Conservation (phyloP, 805 yeast species). For the Saturnispora diversa region DNA sequence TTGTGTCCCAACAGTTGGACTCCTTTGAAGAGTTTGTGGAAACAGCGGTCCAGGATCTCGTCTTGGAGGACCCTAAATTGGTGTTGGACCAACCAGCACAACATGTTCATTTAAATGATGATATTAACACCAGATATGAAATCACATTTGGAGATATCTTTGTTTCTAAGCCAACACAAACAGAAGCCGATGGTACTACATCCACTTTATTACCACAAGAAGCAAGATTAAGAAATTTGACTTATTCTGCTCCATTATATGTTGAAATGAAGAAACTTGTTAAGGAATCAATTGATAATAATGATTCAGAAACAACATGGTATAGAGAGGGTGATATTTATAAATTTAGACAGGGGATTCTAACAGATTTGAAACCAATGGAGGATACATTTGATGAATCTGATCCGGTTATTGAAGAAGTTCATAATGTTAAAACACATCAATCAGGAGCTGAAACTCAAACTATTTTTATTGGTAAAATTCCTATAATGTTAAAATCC, state of each 20-base stretch:
- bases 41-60: conserved; percentile 92
- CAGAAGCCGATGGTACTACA: conserved; percentile 99
- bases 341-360: conserved; percentile 24
- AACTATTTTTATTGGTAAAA: conserved; percentile 78
- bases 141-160: conserved; percentile 97
- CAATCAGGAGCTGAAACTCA: conserved; percentile 31
- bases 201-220: conserved; percentile 97
- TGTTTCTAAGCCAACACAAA: conserved; percentile 94
- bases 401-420: conserved; percentile 52
- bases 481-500: conserved; percentile 96
- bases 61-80: conserved; percentile 89
- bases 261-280: conserved; percentile 93
- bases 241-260: conserved; percentile 92
- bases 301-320: conserved; percentile 52
- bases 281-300: conserved; percentile 68
- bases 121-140: conserved; percentile 86
- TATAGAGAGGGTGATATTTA: conserved; percentile 45
- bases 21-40: conserved; percentile 97
- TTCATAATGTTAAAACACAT: conserved; percentile 28
- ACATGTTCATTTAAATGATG: conserved; percentile 85
- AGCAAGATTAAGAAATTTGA: conserved; percentile 90
- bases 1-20: conserved; percentile 96
- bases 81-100: conserved; percentile 98
- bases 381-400: conserved; percentile 46
- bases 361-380: conserved; percentile 25